Evolutionary conservation across 345 rosid species (phyloP), one percentile per base, ranked within the genome.

Genomic region (Pseudoturritis turrita): DNA sequence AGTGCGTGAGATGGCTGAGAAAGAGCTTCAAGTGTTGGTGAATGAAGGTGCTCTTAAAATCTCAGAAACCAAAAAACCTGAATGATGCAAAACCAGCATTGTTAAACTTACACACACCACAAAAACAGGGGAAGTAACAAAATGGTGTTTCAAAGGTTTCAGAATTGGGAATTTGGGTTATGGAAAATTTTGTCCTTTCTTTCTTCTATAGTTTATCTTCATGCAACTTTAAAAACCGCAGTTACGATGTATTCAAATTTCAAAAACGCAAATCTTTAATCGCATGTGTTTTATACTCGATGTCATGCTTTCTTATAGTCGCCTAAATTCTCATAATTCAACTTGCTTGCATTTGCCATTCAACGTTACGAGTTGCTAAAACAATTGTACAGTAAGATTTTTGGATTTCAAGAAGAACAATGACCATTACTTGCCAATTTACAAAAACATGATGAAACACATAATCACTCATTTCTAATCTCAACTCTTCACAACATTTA

Each of bases 351-450:
- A 12, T 36, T 58, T 11, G n/a, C 39, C 9, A 9, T 9, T 17
- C 49, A 17, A 35, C 23, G 22, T 37, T 84, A 75, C 7, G 85
- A 86, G 80, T 82, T 86, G 7, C 83, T n/a, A n/a, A n/a, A n/a
- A n/a, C n/a, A n/a, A n/a, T n/a, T n/a, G 76, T 83, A 83, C 76
- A 86, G 82, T 76, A 88, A 87, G 79, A 81, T n/a, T n/a, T 88
- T 54, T 79, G 91, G 17, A 87, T 88, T 22, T 88, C 91, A 0
- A 81, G 68, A 74, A 89, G 92, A 1, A 88, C 49, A 82, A 89
- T 62, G 95, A 84, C 76, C 92, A 89, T 70, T 91, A 91, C 50
- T 89, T 85, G 85, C 95, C 95, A 3, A 17, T 84, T 86, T 87
- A 89, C 74, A 84, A 80, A 83, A 86, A 79, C 81, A 90, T 85